Evolutionary conservation across 257 asterid genomes (phyloP).

Genomic region (Solanum arcanum): DNA sequence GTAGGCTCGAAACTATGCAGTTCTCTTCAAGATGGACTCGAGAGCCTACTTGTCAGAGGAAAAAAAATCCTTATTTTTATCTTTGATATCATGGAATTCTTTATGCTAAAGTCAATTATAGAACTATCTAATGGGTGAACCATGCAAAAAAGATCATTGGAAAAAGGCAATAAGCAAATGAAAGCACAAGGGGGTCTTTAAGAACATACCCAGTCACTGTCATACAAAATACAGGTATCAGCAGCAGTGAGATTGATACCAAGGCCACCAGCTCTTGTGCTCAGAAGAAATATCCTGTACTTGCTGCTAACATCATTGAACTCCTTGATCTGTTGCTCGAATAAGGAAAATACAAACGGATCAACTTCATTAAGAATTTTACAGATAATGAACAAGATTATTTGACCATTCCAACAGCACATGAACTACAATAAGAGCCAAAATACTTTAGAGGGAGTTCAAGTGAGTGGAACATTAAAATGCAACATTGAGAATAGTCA

Average conservation of each 20-base stretch:
- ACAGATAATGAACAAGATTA: not conserved
- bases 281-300: slow-evolving; percentile 71
- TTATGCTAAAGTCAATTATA: not conserved
- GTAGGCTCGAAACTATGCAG: not conserved
- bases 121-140: not conserved
- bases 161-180: not conserved
- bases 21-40: not conserved
- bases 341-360: not conserved
- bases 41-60: not conserved
- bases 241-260: slow-evolving; percentile 99
- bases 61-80: not conserved
- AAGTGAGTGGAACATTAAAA: not conserved
- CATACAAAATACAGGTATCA: slow-evolving; percentile 94
- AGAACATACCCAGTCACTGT: slow-evolving; percentile 88
- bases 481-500: not conserved
- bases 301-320: slow-evolving; percentile 63
- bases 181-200: slow-evolving; percentile 1
- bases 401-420: not conserved
- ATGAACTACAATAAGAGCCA: not conserved
- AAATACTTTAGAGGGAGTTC: not conserved
- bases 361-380: not conserved
- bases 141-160: not conserved
- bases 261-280: slow-evolving; percentile 99
- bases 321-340: slow-evolving; percentile 56
- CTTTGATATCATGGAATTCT: not conserved